phyloP scores from a whole-genome alignment of 208 protist species.

The Lotmaria passim region DNA sequence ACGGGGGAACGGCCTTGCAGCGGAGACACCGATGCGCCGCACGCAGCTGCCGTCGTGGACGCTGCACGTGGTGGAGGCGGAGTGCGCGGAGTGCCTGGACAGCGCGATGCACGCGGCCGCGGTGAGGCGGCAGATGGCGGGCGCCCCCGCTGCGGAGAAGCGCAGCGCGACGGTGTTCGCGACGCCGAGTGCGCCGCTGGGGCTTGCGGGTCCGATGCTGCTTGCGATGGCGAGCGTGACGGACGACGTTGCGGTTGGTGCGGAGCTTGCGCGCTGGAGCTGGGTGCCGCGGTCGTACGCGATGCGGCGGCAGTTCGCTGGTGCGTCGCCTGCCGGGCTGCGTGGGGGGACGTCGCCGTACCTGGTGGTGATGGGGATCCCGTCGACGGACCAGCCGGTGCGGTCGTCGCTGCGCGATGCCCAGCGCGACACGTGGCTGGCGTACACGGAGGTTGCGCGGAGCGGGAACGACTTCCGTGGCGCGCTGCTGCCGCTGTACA shows the following conservation, averaged over 20 bases:
- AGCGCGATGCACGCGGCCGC: constrained; percentile 1
- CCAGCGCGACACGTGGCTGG: constrained; percentile 1
- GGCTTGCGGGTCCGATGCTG: constrained; percentile 22
- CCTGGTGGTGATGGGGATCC: constrained; percentile 16
- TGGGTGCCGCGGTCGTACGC: constrained; percentile 10
- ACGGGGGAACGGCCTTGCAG: neutral
- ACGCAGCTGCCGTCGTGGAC: constrained; percentile 15
- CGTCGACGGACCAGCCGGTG: constrained; percentile 13
- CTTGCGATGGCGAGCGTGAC: constrained; percentile 29
- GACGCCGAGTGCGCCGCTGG: constrained; percentile 12
- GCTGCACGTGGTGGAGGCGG: constrained; percentile 10
- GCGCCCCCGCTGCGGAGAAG: neutral
- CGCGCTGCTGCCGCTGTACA: constrained; percentile 20
- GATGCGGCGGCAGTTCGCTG: constrained; percentile 17
- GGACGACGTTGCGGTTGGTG: constrained; percentile 18
- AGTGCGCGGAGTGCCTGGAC: neutral
- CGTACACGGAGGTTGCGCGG: constrained; percentile 9
- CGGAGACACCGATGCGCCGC: neutral
- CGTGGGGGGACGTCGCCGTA: constrained; percentile 17
- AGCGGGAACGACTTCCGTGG: constrained; percentile 10
- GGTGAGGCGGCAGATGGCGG: neutral
- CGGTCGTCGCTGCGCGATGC: constrained; percentile 8
- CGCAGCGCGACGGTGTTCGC: constrained; percentile 2
- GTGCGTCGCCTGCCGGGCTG: constrained; percentile 2
- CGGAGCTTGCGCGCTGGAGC: constrained; percentile 17